phyloP scores from a whole-genome alignment of 768 basidiomycete species.

The Suillus variegatus region DNA sequence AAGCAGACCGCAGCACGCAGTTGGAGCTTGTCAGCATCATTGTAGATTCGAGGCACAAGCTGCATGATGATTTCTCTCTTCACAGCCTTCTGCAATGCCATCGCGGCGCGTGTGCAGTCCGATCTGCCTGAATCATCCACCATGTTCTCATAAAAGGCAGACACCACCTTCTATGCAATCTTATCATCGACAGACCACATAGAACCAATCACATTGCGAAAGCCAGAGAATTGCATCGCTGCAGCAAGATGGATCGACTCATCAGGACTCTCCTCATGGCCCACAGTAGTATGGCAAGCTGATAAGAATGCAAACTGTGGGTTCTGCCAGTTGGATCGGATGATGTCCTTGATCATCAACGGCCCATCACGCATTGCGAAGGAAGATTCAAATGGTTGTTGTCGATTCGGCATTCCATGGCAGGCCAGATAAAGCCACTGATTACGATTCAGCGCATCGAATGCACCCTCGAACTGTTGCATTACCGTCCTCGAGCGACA shows the following conservation, averaged over 20 bases:
- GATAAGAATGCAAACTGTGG: slow-evolving; percentile 24
- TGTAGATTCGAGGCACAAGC: slow-evolving; percentile 81
- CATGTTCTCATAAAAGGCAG: background rate
- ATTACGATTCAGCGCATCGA: too few species aligned
- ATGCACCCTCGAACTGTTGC: too few species aligned
- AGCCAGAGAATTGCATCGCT: background rate
- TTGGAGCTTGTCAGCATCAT: slow-evolving; percentile 82
- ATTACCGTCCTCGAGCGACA: too few species aligned
- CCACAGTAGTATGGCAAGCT: slow-evolving; percentile 25
- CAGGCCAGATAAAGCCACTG: slow-evolving; percentile 19
- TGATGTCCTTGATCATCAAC: slow-evolving; percentile 5
- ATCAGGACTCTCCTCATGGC: slow-evolving; percentile 17
- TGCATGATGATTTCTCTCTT: slow-evolving; percentile 72
- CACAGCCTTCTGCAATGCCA: background rate
- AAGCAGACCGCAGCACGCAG: slow-evolving; percentile 43
- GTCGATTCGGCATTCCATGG: slow-evolving; percentile 16
- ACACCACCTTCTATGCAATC: background rate
- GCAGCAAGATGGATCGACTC: slow-evolving; percentile 15
- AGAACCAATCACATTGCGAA: background rate
- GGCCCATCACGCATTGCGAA: slow-evolving; percentile 15
- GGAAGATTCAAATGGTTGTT: slow-evolving; percentile 17
- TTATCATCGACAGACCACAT: background rate
- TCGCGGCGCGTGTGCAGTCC: background rate
- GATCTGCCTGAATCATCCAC: background rate
- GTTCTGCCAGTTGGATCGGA: slow-evolving; percentile 8